Conservation (phyloP, 768 basidiomycete genomes). For the Psilocybe tampanensis region DNA sequence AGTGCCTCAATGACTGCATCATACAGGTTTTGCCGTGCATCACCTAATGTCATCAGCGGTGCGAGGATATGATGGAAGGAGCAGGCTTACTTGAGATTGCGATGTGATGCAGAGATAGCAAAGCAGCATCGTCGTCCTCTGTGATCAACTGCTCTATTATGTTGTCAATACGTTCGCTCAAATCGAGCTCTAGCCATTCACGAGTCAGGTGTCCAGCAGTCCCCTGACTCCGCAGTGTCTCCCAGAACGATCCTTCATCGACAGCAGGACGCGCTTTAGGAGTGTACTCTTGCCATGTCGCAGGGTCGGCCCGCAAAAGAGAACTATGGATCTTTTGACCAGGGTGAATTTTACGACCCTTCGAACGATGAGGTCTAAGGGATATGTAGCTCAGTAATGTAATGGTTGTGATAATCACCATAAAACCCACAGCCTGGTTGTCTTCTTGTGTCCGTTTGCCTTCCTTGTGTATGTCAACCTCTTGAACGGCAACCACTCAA, state of each 20-base stretch:
- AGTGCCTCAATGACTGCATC: no score
- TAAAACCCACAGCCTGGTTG: conserved; percentile 6
- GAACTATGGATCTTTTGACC: conserved; percentile 22
- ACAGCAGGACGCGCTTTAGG: conserved; percentile 15
- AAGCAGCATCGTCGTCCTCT: not conserved
- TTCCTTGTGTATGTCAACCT: conserved; percentile 9
- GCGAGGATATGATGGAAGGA: not conserved
- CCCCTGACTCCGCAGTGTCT: not conserved
- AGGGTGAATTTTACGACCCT: conserved; percentile 15
- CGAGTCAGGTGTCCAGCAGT: not conserved
- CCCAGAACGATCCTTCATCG: conserved; percentile 3
- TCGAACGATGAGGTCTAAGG: conserved; percentile 17
- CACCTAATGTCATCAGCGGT: not conserved
- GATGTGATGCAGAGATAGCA: no score
- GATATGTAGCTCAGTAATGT: no score
- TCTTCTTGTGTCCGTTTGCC: not conserved
- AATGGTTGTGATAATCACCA: no score
- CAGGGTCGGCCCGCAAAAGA: conserved; percentile 1
- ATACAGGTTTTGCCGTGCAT: not conserved
- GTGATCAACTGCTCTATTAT: not conserved
- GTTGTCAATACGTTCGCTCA: conserved; percentile 1
- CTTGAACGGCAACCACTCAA: conserved; percentile 16
- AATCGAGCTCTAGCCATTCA: conserved; percentile 14
- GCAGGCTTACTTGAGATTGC: no score
- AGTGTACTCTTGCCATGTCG: not conserved